phyloP scores from a whole-genome alignment of 192 early-diverging fungal genomes.

The Gamsiella multidivaricata region DNA sequence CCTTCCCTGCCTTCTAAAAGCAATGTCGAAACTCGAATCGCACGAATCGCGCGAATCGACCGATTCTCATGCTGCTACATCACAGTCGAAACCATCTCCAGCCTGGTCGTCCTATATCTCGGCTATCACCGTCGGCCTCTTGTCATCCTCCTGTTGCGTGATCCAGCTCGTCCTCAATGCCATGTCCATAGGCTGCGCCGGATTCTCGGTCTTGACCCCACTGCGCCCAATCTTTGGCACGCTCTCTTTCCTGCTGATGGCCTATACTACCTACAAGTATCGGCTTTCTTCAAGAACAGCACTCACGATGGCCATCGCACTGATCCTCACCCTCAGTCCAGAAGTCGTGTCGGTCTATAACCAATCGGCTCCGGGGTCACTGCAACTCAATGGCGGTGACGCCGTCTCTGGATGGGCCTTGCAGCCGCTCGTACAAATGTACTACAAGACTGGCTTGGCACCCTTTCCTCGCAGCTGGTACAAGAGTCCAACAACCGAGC shows the following conservation, averaged over 20 bases:
- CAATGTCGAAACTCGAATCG: too few relatives aligned
- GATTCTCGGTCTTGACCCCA: constrained; percentile 65
- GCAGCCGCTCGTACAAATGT: not conserved
- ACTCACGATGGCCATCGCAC: constrained; percentile 14
- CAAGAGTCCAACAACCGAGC: not conserved
- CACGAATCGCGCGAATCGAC: too few relatives aligned
- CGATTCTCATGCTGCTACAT: too few relatives aligned
- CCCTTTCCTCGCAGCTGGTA: not conserved
- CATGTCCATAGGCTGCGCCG: constrained; percentile 65
- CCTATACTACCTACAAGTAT: constrained; percentile 30
- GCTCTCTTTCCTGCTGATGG: constrained; percentile 36
- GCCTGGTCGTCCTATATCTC: constrained; percentile 24
- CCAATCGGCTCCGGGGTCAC: constrained; percentile 5
- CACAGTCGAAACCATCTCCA: not conserved
- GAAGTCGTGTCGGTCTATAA: constrained; percentile 58
- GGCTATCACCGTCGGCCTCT: constrained; percentile 45
- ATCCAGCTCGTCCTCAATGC: constrained; percentile 64
- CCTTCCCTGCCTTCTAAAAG: too few relatives aligned
- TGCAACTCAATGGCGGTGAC: not conserved
- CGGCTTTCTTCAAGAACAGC: constrained; percentile 33
- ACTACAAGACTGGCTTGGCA: not conserved
- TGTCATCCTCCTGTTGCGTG: constrained; percentile 63
- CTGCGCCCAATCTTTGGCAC: constrained; percentile 54
- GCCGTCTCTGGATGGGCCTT: not conserved
- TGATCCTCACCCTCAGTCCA: constrained; percentile 53